These are phyloP conservation scores for Penicillium sp. DNA, from an alignment of 2,329 filamentous ascomycete genomes.

Conservation along the genomic window DNA sequence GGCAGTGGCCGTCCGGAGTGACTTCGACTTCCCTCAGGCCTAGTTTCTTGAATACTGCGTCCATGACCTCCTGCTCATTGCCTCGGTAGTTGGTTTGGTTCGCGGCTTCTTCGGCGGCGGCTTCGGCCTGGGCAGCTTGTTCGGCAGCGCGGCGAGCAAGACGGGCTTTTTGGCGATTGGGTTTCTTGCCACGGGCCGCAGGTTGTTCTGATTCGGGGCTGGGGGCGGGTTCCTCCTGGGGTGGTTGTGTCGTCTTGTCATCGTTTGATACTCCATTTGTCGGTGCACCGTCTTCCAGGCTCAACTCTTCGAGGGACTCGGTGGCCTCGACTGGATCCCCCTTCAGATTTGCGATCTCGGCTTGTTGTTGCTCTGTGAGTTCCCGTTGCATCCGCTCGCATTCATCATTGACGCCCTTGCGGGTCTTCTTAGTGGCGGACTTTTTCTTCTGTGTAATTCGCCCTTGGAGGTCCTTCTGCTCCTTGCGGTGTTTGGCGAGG, in stretches of 20 bases:
- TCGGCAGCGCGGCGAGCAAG: constrained; percentile 86
- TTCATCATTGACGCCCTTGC: constrained; percentile 67
- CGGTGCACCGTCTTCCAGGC: constrained; percentile 27
- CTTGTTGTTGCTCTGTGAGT: constrained; percentile 54
- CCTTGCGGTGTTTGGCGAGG: constrained; percentile 78
- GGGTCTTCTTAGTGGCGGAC: constrained; percentile 79
- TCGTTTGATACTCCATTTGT: constrained; percentile 13
- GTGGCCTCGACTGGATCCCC: constrained; percentile 29
- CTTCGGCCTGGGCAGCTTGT: constrained; percentile 64
- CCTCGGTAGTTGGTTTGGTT: constrained; percentile 70
- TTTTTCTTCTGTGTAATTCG: constrained; percentile 95
- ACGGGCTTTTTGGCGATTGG: constrained; percentile 87
- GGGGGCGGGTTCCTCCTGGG: constrained; percentile 9
- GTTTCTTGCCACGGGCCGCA: constrained; percentile 59
- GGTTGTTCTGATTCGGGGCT: constrained; percentile 8
- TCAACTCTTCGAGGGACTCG: constrained; percentile 34
- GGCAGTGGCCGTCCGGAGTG: constrained; percentile 86
- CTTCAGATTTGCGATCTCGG: constrained; percentile 50
- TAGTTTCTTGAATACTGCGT: constrained; percentile 61
- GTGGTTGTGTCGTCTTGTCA: constrained; percentile 3
- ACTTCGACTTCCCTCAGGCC: constrained; percentile 74
- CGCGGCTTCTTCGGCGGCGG: constrained; percentile 73
- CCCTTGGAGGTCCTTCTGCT: constrained; percentile 80
- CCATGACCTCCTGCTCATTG: constrained; percentile 69
- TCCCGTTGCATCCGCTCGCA: constrained; percentile 59